Conservation (phyloP, 2,329 filamentous ascomycete genomes). For the Didymella pomorum region DNA sequence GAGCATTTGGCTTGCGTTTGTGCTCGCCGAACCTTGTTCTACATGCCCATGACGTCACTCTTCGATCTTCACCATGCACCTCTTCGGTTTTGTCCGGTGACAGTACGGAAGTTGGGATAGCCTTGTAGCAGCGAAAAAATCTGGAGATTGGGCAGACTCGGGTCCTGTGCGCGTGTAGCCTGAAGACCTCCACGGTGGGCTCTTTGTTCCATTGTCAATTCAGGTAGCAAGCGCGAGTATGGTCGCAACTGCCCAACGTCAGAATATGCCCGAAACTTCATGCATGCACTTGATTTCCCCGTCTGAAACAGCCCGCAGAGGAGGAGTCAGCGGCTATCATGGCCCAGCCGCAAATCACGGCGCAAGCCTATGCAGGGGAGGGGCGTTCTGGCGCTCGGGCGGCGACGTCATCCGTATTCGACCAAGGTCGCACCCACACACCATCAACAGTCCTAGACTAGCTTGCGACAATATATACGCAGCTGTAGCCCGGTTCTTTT, state of each 20-base stretch:
- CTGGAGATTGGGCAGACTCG: constrained; percentile 14
- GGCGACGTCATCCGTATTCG: constrained; percentile 19
- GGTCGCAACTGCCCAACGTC: constrained; percentile 13
- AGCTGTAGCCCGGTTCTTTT: constrained; percentile 7
- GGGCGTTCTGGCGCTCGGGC: constrained; percentile 1
- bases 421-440: constrained; percentile 19
- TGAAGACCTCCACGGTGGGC: neutral
- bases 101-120: constrained; percentile 30
- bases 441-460: constrained; percentile 17
- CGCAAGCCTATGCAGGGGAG: constrained; percentile 12
- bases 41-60: constrained; percentile 32
- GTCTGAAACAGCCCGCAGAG: constrained; percentile 17
- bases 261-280: constrained; percentile 15
- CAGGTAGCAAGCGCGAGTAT: neutral
- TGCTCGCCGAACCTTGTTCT: constrained; percentile 8
- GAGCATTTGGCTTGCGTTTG: constrained; percentile 7
- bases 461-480: constrained; percentile 19
- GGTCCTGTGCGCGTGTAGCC: constrained; percentile 4
- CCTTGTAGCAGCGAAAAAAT: constrained; percentile 21
- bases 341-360: constrained; percentile 21
- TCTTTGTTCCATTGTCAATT: constrained; percentile 16
- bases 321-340: constrained; percentile 5
- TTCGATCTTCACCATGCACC: constrained; percentile 21
- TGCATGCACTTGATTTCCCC: constrained; percentile 6
- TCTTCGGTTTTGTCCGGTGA: constrained; percentile 26